These are phyloP conservation scores for Ganoderma lingzhi DNA, from an alignment of 1,284 basidiomycete species.

Conservation along the genomic window DNA sequence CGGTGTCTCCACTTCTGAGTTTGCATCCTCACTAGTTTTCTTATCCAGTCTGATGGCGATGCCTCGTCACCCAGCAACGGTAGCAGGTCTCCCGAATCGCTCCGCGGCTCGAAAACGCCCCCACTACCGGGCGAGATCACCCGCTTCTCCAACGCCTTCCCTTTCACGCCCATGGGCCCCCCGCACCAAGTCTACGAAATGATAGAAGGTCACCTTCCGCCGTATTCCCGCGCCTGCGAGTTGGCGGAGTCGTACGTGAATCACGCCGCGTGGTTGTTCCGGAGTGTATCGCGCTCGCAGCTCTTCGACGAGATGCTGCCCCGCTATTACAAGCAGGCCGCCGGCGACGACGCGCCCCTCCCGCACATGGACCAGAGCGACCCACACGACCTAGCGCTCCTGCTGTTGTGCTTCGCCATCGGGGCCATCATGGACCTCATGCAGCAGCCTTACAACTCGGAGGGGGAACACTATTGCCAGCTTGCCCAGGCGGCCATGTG, in stretches of 20 bases:
- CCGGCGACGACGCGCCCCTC: conserved; percentile 24
- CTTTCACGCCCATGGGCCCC: conserved; percentile 67
- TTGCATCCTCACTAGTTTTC: conserved; percentile 12
- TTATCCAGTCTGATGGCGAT: conserved; percentile 37
- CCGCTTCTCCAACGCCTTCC: conserved; percentile 68
- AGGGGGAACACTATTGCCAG: conserved; percentile 67
- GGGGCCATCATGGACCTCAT: conserved; percentile 71
- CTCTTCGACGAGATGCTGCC: conserved; percentile 68
- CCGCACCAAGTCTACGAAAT: conserved; percentile 53
- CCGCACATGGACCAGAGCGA: conserved; percentile 42
- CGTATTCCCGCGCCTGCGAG: conserved; percentile 53
- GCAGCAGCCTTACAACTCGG: conserved; percentile 61
- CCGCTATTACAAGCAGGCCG: conserved; percentile 59
- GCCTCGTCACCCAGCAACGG: conserved; percentile 37
- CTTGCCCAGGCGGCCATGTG: conserved; percentile 53
- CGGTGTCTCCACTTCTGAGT: conserved; percentile 9
- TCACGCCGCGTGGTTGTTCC: conserved; percentile 60
- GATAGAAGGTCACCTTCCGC: conserved; percentile 49
- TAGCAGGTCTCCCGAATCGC: conserved; percentile 43
- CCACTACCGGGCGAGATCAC: conserved; percentile 50
- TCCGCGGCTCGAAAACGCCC: conserved; percentile 45
- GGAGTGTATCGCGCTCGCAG: conserved; percentile 65
- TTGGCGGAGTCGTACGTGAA: conserved; percentile 72
- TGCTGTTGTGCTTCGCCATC: conserved; percentile 66
- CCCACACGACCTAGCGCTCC: conserved; percentile 62